Evolutionary conservation across 164 flowering plant species (phyloP).

Genomic region (Chimonanthus praecox): DNA sequence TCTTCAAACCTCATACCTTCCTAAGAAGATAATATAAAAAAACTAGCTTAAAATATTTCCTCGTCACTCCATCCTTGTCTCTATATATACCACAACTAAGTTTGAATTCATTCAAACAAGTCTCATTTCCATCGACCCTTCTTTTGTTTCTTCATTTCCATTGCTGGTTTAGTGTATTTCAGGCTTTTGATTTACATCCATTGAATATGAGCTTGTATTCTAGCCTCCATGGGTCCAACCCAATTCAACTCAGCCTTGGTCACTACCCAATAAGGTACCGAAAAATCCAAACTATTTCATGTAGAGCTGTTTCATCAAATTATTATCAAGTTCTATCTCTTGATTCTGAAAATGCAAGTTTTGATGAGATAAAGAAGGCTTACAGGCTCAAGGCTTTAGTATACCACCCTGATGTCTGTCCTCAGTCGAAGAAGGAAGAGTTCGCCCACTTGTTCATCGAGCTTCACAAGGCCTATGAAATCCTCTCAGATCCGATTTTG

Average conservation of each 20-base stretch:
- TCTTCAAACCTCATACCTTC: neutral
- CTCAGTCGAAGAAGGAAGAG: slow-evolving; percentile 24
- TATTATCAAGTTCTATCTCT: slow-evolving; percentile 22
- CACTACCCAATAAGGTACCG: neutral
- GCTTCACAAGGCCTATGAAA: slow-evolving; percentile 27
- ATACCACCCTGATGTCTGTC: slow-evolving; percentile 36
- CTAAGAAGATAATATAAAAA: too few relatives aligned
- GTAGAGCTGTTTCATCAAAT: slow-evolving; percentile 7
- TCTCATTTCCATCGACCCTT: neutral
- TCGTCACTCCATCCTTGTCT: neutral
- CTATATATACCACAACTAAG: neutral
- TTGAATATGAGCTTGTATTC: neutral
- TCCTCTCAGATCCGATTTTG: slow-evolving; percentile 27
- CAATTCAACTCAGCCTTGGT: neutral
- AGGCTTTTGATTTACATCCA: neutral
- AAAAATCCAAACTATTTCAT: slow-evolving; percentile 2
- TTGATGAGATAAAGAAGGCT: slow-evolving; percentile 31
- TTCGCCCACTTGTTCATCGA: slow-evolving; percentile 25
- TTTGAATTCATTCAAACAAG: neutral
- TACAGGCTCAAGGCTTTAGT: slow-evolving; percentile 28
- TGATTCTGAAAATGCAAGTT: slow-evolving; percentile 17
- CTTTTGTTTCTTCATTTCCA: neutral
- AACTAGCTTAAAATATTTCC: neutral
- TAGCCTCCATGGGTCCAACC: neutral
- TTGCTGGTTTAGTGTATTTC: neutral